Evolutionary conservation across 331 rosid genomes (phyloP).

Genomic region (Quercus lobata): DNA sequence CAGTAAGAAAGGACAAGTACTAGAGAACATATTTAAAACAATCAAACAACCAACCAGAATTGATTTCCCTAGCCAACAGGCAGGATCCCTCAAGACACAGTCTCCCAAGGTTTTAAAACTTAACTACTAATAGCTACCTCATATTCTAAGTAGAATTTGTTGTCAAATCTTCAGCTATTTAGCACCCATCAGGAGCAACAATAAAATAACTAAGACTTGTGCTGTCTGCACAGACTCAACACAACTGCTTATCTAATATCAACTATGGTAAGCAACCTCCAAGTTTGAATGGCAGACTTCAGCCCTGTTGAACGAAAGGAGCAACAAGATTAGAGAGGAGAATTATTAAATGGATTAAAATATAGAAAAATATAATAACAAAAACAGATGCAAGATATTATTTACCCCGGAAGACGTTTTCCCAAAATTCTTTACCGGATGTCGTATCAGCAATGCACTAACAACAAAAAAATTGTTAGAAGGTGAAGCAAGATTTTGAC

Average conservation of each 20-base stretch:
- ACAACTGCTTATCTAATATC: slow-evolving; percentile 36
- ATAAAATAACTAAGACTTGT: slow-evolving; percentile 30
- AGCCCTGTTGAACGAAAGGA: slow-evolving; percentile 47
- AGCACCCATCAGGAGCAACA: slow-evolving; percentile 48
- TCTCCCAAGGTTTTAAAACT: slow-evolving; percentile 37
- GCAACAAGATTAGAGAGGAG: not conserved
- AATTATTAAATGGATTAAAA: not conserved
- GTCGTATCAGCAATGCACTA: slow-evolving; percentile 79
- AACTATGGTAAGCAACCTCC: slow-evolving; percentile 51
- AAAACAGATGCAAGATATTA: not conserved
- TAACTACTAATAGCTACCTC: slow-evolving; percentile 43
- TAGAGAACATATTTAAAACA: slow-evolving; percentile 56
- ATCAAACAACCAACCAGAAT: slow-evolving; percentile 31
- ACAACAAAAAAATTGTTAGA: slow-evolving; percentile 25
- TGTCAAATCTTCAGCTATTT: slow-evolving; percentile 38
- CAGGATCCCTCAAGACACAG: slow-evolving; percentile 27
- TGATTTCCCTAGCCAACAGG: slow-evolving; percentile 33
- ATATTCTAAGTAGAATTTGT: slow-evolving; percentile 34
- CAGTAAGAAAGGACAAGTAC: slow-evolving; percentile 37
- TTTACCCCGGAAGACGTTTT: slow-evolving; percentile 63
- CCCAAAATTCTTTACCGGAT: slow-evolving; percentile 49
- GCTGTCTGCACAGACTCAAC: slow-evolving; percentile 41
- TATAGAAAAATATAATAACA: not conserved
- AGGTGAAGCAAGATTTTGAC: not conserved
- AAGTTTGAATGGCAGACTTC: slow-evolving; percentile 44